Base-by-base conservation (phyloP, 768 basidiomycete species). In the Nidularia pulvinata region DNA sequence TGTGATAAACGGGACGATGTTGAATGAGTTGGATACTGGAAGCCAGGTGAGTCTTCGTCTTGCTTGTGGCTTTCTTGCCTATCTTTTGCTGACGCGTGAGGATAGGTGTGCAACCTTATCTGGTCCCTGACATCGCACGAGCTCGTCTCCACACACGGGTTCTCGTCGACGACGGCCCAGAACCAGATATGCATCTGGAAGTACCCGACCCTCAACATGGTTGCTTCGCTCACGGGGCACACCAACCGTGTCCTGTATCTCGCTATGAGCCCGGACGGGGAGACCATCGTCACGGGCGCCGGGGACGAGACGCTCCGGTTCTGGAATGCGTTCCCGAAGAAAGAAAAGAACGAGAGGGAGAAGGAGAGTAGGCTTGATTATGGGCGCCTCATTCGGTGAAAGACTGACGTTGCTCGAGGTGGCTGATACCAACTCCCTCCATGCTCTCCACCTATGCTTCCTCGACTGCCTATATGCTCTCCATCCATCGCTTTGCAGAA, bases 131-230 rank as follows among this genome's bases (percentile, higher is more conserved):
- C 92, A 6, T 96, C 96, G 2, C 95, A 97, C 59, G 96, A 99
- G 69, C 83, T 99, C 30, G 96, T 99, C 32, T 97, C 95, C 9
- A 99, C 96, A 0, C 96, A 99, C 61, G 96, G 96, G 1, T 99
- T 94, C 73, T 95, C 93, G 10, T 91, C 88, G 5, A 93, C 93
- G 2, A 86, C 93, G 0, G 89, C 94, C 1, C 95, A 97, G 68
- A 97, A 98, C 69, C 96, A 98, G 66, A 95, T 96, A 48, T 93
- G 91, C 61, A 91, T 94, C 54, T 94, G 94, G 94, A 89, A 88
- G 65, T 98, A 97, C 68, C 96, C 96, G 0, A 85, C 86, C 6
- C 79, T 98, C 66, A 87, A 89, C 57, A 96, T 96, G 83, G 95
- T 98, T 6, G 96, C 95, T 0, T 93, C 92, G 6, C 78, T 99